Evolutionary conservation across 805 yeast genomes (phyloP).

Genomic region (Spencermartinsiella europaea): DNA sequence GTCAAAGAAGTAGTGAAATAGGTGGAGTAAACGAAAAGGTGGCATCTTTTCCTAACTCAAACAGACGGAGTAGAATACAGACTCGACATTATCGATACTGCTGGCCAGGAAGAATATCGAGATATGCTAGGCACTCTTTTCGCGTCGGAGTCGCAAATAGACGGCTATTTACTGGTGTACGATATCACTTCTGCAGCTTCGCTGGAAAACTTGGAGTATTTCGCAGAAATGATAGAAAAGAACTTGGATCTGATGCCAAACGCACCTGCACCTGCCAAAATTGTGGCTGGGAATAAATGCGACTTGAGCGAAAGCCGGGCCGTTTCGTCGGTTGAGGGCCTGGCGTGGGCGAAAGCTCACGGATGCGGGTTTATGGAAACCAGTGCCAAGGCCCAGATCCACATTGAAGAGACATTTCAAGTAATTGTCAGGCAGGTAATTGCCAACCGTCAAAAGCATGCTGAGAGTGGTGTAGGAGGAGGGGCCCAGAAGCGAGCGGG

Average conservation of each 20-base stretch:
- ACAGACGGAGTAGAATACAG: conserved; percentile 44
- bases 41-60: conserved; percentile 34
- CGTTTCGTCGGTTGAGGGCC: conserved; percentile 50
- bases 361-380: conserved; percentile 79
- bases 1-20: neutral
- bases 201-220: conserved; percentile 29
- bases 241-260: conserved; percentile 51
- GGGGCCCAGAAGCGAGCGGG: neutral
- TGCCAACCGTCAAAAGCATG: conserved; percentile 8
- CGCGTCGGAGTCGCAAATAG: conserved; percentile 25
- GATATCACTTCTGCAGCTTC: conserved; percentile 30
- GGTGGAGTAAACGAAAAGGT: neutral
- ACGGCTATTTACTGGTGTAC: conserved; percentile 32
- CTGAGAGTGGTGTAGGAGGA: neutral
- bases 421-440: conserved; percentile 55
- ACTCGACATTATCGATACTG: conserved; percentile 66
- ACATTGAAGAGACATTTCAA: conserved; percentile 74
- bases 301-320: conserved; percentile 56
- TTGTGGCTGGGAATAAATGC: conserved; percentile 63
- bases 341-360: conserved; percentile 53
- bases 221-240: conserved; percentile 45
- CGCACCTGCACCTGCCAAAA: conserved; percentile 53
- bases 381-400: conserved; percentile 78
- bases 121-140: conserved; percentile 45
- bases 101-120: conserved; percentile 74